These are phyloP conservation scores for Cyclotella choctawhatcheeana DNA, from an alignment of 108 stramenopile species.

Conservation along the genomic window DNA sequence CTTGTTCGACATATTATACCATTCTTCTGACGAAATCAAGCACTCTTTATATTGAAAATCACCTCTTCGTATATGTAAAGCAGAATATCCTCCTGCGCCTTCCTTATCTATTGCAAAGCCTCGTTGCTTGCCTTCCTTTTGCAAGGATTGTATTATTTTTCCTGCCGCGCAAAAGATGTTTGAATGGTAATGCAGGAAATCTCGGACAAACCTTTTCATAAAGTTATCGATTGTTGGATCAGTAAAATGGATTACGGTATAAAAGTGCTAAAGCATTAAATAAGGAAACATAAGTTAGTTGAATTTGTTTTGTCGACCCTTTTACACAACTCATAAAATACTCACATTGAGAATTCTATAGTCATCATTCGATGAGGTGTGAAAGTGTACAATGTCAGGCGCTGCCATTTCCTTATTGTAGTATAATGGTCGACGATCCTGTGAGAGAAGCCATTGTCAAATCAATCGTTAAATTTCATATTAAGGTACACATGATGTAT, in stretches of 20 bases:
- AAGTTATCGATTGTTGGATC: conserved; percentile 76
- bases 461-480: neutral
- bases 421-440: conserved; percentile 39
- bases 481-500: neutral
- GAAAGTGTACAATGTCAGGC: conserved; percentile 69
- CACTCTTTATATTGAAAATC: conserved; percentile 89
- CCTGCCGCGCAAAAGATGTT: conserved; percentile 89
- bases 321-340: no score
- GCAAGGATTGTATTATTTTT: conserved; percentile 79
- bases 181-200: conserved; percentile 86
- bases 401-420: conserved; percentile 30
- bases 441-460: conserved; percentile 1
- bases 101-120: conserved; percentile 61
- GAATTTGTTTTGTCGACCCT: no score
- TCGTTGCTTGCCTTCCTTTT: conserved; percentile 59
- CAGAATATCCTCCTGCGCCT: conserved; percentile 76
- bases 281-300: no score
- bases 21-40: conserved; percentile 73
- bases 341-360: conserved; percentile 68
- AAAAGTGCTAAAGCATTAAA: conserved; percentile 62
- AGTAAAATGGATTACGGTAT: conserved; percentile 76
- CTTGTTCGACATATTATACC: conserved; percentile 79
- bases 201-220: conserved; percentile 86
- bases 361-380: conserved; percentile 52
- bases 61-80: conserved; percentile 87